These are phyloP conservation scores for Candida vaughaniae DNA, from an alignment of 805 yeast species.

Conservation along the genomic window DNA sequence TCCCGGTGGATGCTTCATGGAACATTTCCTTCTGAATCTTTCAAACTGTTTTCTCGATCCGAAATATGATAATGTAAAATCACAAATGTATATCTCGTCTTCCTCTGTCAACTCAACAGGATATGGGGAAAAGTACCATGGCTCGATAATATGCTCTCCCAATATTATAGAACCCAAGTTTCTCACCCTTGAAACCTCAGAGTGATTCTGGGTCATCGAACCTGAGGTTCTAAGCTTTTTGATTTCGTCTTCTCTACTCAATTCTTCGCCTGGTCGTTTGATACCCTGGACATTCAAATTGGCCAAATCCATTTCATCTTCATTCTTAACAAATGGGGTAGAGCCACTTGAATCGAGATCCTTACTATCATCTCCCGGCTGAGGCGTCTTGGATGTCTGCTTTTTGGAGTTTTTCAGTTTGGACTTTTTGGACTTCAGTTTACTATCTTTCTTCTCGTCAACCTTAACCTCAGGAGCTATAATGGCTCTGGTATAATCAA, in stretches of 20 bases:
- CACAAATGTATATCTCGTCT: conserved; percentile 87
- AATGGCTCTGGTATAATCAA: conserved; percentile 70
- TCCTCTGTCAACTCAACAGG: conserved; percentile 93
- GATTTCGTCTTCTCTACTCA: conserved; percentile 87
- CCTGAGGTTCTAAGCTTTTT: conserved; percentile 92
- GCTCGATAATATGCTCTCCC: conserved; percentile 92
- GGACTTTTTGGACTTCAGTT: conserved; percentile 26
- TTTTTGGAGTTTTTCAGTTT: conserved; percentile 26
- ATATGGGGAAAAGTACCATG: conserved; percentile 98
- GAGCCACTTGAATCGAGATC: conserved; percentile 25
- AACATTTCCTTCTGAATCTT: conserved; percentile 83
- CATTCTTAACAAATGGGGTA: conserved; percentile 24
- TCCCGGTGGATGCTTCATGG: conserved; percentile 96
- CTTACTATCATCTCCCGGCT: conserved; percentile 22
- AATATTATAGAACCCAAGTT: conserved; percentile 75
- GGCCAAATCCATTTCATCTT: conserved; percentile 82
- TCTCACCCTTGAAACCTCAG: conserved; percentile 88
- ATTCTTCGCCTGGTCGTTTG: conserved; percentile 62
- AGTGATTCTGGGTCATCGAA: conserved; percentile 87
- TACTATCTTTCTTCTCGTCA: conserved; percentile 35
- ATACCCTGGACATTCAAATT: conserved; percentile 82
- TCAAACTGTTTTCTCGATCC: conserved; percentile 90
- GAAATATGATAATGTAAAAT: conserved; percentile 84
- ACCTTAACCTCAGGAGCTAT: conserved; percentile 66
- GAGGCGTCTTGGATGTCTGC: conserved; percentile 23